phyloP scores from a whole-genome alignment of 768 basidiomycete species.

The Lyophyllum shimeji region DNA sequence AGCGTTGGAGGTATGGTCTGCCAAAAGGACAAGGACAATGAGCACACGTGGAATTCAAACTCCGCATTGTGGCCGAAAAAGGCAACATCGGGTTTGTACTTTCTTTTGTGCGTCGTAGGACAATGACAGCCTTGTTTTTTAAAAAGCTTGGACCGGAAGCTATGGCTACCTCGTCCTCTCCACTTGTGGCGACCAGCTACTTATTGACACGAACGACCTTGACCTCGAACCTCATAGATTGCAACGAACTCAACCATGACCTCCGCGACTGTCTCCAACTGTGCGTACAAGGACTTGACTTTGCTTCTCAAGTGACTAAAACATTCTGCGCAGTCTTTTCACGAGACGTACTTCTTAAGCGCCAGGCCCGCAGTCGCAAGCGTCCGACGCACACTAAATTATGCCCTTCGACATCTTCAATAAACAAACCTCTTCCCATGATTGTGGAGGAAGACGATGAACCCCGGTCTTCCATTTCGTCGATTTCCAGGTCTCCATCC shows the following conservation, averaged over 20 bases:
- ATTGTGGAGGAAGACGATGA: slow-evolving; percentile 36
- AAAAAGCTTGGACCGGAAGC: slow-evolving; percentile 13
- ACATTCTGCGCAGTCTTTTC: slow-evolving; percentile 26
- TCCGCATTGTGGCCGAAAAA: slow-evolving; percentile 23
- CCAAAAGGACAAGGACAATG: slow-evolving; percentile 5
- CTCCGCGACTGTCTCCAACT: slow-evolving; percentile 24
- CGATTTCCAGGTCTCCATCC: slow-evolving; percentile 12
- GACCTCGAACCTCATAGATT: slow-evolving; percentile 14
- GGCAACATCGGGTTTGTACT: slow-evolving; percentile 22
- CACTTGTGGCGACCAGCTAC: slow-evolving; percentile 14
- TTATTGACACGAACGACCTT: slow-evolving; percentile 12
- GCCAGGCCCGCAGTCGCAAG: slow-evolving; percentile 29
- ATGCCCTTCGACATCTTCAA: slow-evolving; percentile 16
- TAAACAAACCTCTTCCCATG: slow-evolving; percentile 25
- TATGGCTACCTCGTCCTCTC: slow-evolving; percentile 18
- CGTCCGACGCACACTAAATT: slow-evolving; percentile 5
- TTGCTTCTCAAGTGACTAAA: slow-evolving; percentile 4
- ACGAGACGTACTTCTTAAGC: slow-evolving; percentile 29
- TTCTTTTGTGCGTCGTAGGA: slow-evolving; percentile 25
- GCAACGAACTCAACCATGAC: slow-evolving; percentile 26
- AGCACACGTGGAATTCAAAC: slow-evolving; percentile 12
- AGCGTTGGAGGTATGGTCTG: neutral
- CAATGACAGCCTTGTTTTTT: slow-evolving; percentile 12
- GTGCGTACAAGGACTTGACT: slow-evolving; percentile 19
- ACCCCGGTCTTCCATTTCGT: slow-evolving; percentile 15